Base-by-base conservation (phyloP, 345 rosid species). In the Passiflora organensis region DNA sequence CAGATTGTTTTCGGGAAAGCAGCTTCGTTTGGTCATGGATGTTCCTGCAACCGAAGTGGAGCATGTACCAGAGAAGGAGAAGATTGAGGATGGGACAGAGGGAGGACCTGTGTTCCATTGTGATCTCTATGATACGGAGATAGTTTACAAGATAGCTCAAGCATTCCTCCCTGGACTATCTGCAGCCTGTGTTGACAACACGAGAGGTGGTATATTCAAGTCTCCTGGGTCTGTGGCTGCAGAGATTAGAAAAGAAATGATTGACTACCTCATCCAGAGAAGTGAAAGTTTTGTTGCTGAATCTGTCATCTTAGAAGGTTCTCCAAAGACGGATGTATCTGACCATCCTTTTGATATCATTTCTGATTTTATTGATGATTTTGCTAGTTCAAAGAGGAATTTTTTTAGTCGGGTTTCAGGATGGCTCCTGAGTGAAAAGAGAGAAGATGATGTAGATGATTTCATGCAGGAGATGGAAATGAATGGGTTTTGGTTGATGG, bases 391-490 rank as follows among this genome's bases (percentile, higher is more conserved):
- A 16, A 86, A 84, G 76, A 70, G 91, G 72, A 91, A 86, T 54
- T 66, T 81, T 2, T 77, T 86, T 38, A 79, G 96, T 60, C 75
- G 91, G 64, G 91, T 91, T 50, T 86, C 96, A 0, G 91, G 86
- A 34, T 85, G 95, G 98, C 48, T 91, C 55, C 78, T 82, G 32
- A 91, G 91, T 32, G 98, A 91, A 21, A 78, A 72, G 60, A 79
- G 96, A 55, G 98, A 91, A 63, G 98, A 91, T 59, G 82, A 76
- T 53, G 77, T 88, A 0, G 98, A 91, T 68, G 98, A 91, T 59
- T 79, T 88, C 8, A 78, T 72, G 13, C 96, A 91, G 48, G 96
- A 86, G 65, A 81, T 91, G 95, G 95, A 88, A 68, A 55, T 73
- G 38, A 86, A 76, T 46, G 87, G 82, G 38, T 91, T 91, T 69